Evolutionary conservation across 805 yeast genomes (phyloP).

Genomic region (Diddensiella transvaalensis): DNA sequence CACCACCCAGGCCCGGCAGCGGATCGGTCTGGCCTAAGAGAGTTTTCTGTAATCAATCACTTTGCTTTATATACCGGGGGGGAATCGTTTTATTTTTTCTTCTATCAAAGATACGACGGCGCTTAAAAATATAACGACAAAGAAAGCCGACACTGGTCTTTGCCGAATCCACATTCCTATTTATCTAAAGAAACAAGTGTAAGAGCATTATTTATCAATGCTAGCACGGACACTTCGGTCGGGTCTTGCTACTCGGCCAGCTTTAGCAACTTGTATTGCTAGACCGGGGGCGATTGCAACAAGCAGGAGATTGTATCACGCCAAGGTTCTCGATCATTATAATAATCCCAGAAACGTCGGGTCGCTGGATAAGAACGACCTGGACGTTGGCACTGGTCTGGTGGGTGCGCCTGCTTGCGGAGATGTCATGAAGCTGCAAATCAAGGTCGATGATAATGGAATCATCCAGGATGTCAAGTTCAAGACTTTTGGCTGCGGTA

Average conservation of each 20-base stretch:
- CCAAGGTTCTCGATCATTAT: constrained; percentile 93
- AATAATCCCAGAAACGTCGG: constrained; percentile 97
- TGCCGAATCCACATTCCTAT: too few relatives aligned
- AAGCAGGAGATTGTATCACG: constrained; percentile 57
- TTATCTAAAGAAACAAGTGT: background rate
- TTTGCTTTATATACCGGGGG: background rate
- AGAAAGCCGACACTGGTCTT: too few relatives aligned
- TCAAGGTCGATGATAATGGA: constrained; percentile 89
- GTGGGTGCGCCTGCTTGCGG: constrained; percentile 99
- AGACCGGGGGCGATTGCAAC: background rate
- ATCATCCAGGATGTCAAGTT: constrained; percentile 91
- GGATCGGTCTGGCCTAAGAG: too few relatives aligned
- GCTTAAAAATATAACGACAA: too few relatives aligned
- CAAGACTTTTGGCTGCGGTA: constrained; percentile 99
- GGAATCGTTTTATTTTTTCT: too few relatives aligned
- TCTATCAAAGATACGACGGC: too few relatives aligned
- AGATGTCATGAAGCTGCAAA: constrained; percentile 96
- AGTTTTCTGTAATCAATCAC: background rate
- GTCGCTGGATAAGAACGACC: constrained; percentile 70
- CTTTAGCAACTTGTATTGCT: background rate
- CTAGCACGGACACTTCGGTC: background rate
- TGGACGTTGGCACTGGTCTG: constrained; percentile 89
- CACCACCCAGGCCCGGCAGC: too few relatives aligned
- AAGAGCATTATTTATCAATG: too few relatives aligned
- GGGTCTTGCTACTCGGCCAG: background rate